A percentile compares a stretch with the other conserved stretches of the same genome.
Evolutionary conservation across 1,284 basidiomycete species (phyloP).

Genomic region (Cutaneotrichosporon dermatis): DNA sequence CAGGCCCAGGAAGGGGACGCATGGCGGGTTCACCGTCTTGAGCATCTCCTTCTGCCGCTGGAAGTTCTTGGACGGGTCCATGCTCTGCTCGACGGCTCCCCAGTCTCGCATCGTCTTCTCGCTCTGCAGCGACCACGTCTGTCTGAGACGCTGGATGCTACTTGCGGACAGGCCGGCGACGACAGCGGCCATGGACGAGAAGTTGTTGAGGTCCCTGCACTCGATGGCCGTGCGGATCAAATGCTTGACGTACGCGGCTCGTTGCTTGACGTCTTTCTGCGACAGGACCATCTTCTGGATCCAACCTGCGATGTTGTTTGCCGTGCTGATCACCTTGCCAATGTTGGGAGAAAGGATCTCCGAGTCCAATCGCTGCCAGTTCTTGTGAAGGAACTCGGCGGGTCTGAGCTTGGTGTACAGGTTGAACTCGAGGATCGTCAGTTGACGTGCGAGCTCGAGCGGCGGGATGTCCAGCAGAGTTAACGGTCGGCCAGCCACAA

Average conservation of each 20-base stretch:
- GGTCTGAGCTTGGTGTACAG: conserved; percentile 85
- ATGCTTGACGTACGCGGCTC: conserved; percentile 77
- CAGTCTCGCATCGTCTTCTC: conserved; percentile 49
- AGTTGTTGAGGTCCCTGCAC: conserved; percentile 81
- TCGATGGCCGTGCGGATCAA: conserved; percentile 88
- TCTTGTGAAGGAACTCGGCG: conserved; percentile 74
- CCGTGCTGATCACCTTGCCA: conserved; percentile 75
- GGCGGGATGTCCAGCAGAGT: conserved; percentile 57
- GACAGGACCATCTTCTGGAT: conserved; percentile 77
- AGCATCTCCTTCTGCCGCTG: conserved; percentile 83
- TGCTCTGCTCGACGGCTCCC: conserved; percentile 69
- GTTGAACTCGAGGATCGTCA: conserved; percentile 85
- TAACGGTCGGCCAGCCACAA: conserved; percentile 22
- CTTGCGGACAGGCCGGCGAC: conserved; percentile 91
- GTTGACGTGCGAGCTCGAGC: conserved; percentile 84
- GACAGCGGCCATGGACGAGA: conserved; percentile 94
- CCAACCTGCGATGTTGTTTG: conserved; percentile 79
- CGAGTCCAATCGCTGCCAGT: conserved; percentile 32
- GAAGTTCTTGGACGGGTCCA: conserved; percentile 90
- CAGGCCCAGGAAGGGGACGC: conserved; percentile 96
- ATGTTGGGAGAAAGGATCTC: conserved; percentile 18
- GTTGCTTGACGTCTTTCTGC: conserved; percentile 75
- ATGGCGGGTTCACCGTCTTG: conserved; percentile 81
- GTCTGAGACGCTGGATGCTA: conserved; percentile 82
- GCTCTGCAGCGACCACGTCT: conserved; percentile 66